Percentiles rank a stretch among this genome's conserved stretches.
phyloP scores from a whole-genome alignment of 257 asterid species.

The Solanum pimpinellifolium region DNA sequence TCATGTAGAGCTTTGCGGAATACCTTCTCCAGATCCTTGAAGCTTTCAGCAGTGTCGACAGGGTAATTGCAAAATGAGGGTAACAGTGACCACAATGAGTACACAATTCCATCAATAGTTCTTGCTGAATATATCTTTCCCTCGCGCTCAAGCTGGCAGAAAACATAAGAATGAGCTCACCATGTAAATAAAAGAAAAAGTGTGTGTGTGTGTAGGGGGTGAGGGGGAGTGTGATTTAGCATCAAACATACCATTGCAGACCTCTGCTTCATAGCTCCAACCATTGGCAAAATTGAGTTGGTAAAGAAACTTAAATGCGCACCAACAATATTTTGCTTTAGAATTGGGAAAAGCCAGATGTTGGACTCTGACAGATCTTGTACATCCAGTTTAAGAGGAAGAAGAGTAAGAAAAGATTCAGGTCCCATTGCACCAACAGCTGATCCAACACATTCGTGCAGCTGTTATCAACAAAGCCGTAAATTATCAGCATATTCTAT shows the following conservation, averaged over 20 bases:
- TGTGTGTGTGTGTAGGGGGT: neutral
- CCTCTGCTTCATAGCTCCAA: constrained; percentile 49
- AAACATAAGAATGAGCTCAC: neutral
- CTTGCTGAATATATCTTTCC: constrained; percentile 59
- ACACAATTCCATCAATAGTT: constrained; percentile 53
- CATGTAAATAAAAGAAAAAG: neutral
- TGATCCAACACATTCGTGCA: constrained; percentile 85
- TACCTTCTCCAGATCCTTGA: constrained; percentile 44
- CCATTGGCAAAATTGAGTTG: constrained; percentile 43
- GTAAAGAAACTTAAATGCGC: constrained; percentile 58
- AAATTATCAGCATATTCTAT: neutral
- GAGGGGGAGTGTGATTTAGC: neutral
- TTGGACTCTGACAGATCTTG: constrained; percentile 65
- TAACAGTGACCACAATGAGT: constrained; percentile 91
- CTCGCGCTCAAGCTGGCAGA: constrained; percentile 53
- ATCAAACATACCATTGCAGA: constrained; percentile 47
- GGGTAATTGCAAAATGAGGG: constrained; percentile 97
- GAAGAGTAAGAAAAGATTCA: constrained; percentile 45
- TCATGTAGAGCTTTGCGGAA: constrained; percentile 53
- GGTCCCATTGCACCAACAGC: constrained; percentile 95
- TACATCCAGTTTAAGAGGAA: constrained; percentile 65
- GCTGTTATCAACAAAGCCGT: constrained; percentile 32
- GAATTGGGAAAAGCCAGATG: constrained; percentile 83
- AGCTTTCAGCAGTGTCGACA: constrained; percentile 66
- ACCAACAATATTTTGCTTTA: constrained; percentile 74